Conservation (phyloP, 2,329 filamentous ascomycete species). For the Paecilomyces variotii region DNA sequence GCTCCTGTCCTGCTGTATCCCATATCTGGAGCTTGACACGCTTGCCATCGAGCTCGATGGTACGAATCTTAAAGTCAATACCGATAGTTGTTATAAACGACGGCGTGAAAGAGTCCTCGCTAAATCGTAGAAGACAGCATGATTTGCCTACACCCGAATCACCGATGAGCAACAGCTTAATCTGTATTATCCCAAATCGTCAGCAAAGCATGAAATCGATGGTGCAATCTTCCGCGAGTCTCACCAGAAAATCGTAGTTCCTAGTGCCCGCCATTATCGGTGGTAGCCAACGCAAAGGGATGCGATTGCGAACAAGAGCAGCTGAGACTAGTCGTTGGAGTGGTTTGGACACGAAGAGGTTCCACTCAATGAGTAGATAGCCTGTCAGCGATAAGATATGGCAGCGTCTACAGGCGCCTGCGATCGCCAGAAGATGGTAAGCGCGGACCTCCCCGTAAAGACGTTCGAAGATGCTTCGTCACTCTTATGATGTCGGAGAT, state of each 20-base stretch:
- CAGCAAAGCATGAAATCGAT: constrained; percentile 9
- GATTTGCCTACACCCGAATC: constrained; percentile 96
- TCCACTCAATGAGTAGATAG: not conserved
- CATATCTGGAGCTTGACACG: constrained; percentile 98
- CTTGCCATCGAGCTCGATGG: constrained; percentile 98
- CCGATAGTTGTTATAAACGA: constrained; percentile 99
- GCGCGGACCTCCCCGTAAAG: not conserved
- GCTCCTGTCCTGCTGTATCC: constrained; percentile 97
- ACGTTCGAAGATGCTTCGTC: not conserved
- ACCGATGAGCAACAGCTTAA: constrained; percentile 93
- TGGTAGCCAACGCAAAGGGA: not conserved
- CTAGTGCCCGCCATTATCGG: constrained; percentile 79
- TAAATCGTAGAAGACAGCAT: constrained; percentile 92
- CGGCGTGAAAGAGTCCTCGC: constrained; percentile 93
- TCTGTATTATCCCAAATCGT: constrained; percentile 46
- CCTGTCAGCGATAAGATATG: not conserved
- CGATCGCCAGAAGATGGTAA: not conserved
- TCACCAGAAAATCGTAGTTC: constrained; percentile 98
- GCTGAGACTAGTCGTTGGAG: not conserved
- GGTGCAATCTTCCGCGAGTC: constrained; percentile 22
- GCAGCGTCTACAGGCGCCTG: not conserved
- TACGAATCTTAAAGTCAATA: constrained; percentile 99
- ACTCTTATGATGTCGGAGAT: not conserved
- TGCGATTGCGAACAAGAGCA: not conserved
- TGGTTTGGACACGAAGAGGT: not conserved